Base-by-base conservation (phyloP, 345 rosid genomes). In the Sonneratia caseolaris region DNA sequence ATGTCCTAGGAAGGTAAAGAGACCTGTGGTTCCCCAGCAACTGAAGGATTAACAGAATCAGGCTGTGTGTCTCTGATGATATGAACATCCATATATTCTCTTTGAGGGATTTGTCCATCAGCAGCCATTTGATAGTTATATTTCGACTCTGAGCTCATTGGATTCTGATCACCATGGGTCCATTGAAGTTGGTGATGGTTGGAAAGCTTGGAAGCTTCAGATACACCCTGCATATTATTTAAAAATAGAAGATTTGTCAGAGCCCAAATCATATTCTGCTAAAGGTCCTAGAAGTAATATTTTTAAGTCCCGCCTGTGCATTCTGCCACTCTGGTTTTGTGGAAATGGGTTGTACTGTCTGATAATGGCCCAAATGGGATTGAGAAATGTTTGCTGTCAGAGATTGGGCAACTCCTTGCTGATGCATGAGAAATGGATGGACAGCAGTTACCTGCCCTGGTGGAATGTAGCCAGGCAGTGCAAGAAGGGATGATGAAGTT, bases 381-480 rank as follows among this genome's bases (percentile, higher is more conserved):
- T 82, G 90, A 70, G 87, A 82, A 72, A 70, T 84, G 70, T 81
- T 93, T 68, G 97, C 82, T 72, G 82, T 82, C 82, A 88, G 68
- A 66, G 90, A 77, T 14, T 85, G 98, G 55, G 93, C 83, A 75
- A 83, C 73, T 74, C 87, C 90, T 66, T 83, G 94, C 71, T 92
- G 97, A 78, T 88, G 92, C 86, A 90, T 86, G 79, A 85, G 71
- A 73, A 80, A 88, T 35, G 99, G 84, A 81, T 89, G 96, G 77
- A 95, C 76, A 64, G 96, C 83, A 70, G 86, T 76, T 81, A 90
- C 77, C 80, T 90, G 94, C 69, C 89, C 97, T 66, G 87, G 89
- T 73, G 94, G 91, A 75, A 84, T 74, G 83, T 88, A 91, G 70
- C 86, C 68, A 42, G 82, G 88, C 84, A 83, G 79, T 83, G 87